Evolutionary conservation across 192 early-diverging fungal genomes (phyloP).

Genomic region (Linnemannia elongata): DNA sequence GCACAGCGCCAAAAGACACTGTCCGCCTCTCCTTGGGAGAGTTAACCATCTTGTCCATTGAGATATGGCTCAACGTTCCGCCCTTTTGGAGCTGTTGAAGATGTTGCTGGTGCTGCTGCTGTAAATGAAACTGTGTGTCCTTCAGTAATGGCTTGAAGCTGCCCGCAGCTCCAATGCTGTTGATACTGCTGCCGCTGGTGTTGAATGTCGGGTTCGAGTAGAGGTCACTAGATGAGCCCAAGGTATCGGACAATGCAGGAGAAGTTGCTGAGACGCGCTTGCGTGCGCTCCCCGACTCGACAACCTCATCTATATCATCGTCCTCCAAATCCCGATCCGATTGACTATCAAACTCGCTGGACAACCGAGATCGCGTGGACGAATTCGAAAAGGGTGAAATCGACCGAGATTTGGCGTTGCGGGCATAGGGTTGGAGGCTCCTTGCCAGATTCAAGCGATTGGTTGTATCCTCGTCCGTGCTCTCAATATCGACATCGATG

Average conservation of each 20-base stretch:
- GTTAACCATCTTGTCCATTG: constrained; percentile 32
- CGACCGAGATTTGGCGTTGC: constrained; percentile 47
- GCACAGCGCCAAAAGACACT: constrained; percentile 54
- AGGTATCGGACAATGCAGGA: constrained; percentile 29
- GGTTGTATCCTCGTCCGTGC: constrained; percentile 38
- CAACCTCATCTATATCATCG: constrained; percentile 31
- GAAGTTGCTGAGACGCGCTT: constrained; percentile 31
- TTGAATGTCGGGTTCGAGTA: constrained; percentile 49
- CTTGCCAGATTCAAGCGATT: constrained; percentile 13
- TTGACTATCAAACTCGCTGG: constrained; percentile 49
- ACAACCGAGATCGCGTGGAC: constrained; percentile 39
- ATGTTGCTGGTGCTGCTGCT: constrained; percentile 17
- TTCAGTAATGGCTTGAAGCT: constrained; percentile 34
- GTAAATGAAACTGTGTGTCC: constrained; percentile 17
- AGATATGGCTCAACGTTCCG: constrained; percentile 7
- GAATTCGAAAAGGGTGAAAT: constrained; percentile 53
- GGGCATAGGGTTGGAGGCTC: constrained; percentile 7
- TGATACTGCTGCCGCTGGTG: constrained; percentile 52
- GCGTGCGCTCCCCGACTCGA: constrained; percentile 13
- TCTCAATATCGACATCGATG: constrained; percentile 50
- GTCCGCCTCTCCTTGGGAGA: constrained; percentile 51
- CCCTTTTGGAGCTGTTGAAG: neutral
- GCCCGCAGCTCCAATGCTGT: constrained; percentile 28
- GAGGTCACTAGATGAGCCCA: constrained; percentile 33
- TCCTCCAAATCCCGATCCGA: constrained; percentile 22